Percentiles rank a stretch among this genome's conserved stretches.
These are phyloP conservation scores for Fraxinus greggii DNA, from an alignment of 305 asterid genomes.

Conservation along the genomic window DNA sequence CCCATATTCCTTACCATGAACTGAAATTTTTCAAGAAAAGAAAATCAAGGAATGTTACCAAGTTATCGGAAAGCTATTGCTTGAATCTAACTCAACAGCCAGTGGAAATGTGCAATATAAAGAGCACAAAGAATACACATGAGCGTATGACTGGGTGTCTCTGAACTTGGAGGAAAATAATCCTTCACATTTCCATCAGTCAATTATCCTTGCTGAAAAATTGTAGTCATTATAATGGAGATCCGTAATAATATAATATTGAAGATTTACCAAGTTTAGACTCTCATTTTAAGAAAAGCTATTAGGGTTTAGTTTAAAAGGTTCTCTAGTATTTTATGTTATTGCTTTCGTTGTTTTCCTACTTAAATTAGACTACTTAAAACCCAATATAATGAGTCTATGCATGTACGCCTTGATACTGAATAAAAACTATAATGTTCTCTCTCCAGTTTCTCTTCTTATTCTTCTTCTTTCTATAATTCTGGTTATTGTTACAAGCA, in stretches of 20 bases:
- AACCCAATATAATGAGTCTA: not conserved
- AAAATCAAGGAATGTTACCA: slow-evolving; percentile 1
- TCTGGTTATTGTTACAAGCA: not conserved
- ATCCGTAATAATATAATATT: not conserved
- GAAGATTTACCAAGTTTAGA: not conserved
- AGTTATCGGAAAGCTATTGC: not conserved
- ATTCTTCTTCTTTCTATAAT: not conserved
- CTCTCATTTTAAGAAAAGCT: not conserved
- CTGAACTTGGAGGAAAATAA: not conserved
- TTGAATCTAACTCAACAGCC: slow-evolving; percentile 2
- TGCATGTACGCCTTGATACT: not conserved
- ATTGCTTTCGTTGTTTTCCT: not conserved
- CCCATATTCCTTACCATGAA: slow-evolving; percentile 55
- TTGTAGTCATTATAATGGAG: not conserved
- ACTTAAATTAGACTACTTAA: not conserved
- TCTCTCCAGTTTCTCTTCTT: not conserved
- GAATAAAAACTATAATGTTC: not conserved
- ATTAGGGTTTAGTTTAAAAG: not conserved
- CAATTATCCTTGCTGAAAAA: not conserved
- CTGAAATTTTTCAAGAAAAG: slow-evolving; percentile 26
- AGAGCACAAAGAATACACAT: not conserved
- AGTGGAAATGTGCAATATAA: not conserved
- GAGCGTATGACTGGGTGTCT: not conserved
- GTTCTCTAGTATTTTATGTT: not conserved
- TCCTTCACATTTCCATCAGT: not conserved